Conservation (phyloP, 129 eudicot species). For the Chrysanthemum makinoi region DNA sequence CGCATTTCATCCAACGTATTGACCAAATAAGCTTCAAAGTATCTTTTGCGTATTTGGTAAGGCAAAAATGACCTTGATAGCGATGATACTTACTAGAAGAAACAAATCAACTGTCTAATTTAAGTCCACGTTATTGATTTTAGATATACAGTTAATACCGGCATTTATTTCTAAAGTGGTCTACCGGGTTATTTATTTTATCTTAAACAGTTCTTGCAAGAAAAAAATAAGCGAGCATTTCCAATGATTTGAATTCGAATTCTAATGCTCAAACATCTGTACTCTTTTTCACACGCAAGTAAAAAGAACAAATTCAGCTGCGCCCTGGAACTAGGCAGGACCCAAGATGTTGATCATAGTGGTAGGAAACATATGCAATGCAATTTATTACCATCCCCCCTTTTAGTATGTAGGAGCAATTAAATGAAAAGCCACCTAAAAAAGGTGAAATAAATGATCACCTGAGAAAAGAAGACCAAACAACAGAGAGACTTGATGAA, state of each 20-base stretch:
- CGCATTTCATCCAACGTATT: background rate
- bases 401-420: no score
- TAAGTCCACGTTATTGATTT: background rate
- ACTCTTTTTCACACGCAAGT: no score
- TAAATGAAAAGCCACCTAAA: background rate
- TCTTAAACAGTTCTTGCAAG: no score
- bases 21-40: background rate
- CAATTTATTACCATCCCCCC: background rate
- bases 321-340: background rate
- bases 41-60: background rate
- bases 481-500: constrained; percentile 57
- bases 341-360: background rate
- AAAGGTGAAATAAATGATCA: constrained; percentile 18
- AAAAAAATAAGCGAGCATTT: no score
- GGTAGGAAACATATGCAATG: background rate
- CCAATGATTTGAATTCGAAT: no score
- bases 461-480: constrained; percentile 63
- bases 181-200: no score
- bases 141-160: no score
- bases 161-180: no score
- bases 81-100: background rate
- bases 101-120: background rate
- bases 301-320: background rate
- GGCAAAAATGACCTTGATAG: background rate
- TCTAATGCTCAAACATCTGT: no score